Percentiles rank a stretch among this genome's conserved stretches.
phyloP scores from a whole-genome alignment of 2,329 filamentous ascomycete genomes.

The Blumeria hordei region DNA sequence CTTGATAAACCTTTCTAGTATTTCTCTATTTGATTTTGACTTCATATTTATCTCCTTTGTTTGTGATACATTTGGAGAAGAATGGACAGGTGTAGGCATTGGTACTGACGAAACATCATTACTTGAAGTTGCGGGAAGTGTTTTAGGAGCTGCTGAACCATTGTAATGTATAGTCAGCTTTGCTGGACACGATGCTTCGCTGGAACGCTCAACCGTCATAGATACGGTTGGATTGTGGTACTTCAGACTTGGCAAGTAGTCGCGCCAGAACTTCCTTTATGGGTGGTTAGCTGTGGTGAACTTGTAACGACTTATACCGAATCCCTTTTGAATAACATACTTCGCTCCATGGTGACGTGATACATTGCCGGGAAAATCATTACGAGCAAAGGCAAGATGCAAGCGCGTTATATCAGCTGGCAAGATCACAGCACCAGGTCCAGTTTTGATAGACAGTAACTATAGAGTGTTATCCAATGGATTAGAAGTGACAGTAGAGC shows the following conservation, averaged over 20 bases:
- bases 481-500: too few species aligned
- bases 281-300: neutral
- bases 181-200: conserved; percentile 29
- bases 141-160: conserved; percentile 7
- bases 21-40: conserved; percentile 31
- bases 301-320: neutral
- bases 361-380: conserved; percentile 35
- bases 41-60: conserved; percentile 35
- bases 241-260: conserved; percentile 66
- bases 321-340: conserved; percentile 41
- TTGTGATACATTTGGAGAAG: conserved; percentile 18
- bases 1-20: conserved; percentile 35
- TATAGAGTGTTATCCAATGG: conserved; percentile 16
- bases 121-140: conserved; percentile 23
- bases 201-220: conserved; percentile 56
- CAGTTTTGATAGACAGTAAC: conserved; percentile 53
- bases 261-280: conserved; percentile 65
- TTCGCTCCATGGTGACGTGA: neutral
- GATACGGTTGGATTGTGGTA: conserved; percentile 74
- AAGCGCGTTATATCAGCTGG: conserved; percentile 53
- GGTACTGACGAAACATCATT: conserved; percentile 13
- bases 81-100: conserved; percentile 18
- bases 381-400: conserved; percentile 45
- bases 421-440: conserved; percentile 61
- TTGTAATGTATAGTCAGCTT: conserved; percentile 39